A percentile compares a stretch with the other conserved stretches of the same genome.
Evolutionary conservation across 345 rosid genomes (phyloP).

Genomic region (Passiflora organensis): DNA sequence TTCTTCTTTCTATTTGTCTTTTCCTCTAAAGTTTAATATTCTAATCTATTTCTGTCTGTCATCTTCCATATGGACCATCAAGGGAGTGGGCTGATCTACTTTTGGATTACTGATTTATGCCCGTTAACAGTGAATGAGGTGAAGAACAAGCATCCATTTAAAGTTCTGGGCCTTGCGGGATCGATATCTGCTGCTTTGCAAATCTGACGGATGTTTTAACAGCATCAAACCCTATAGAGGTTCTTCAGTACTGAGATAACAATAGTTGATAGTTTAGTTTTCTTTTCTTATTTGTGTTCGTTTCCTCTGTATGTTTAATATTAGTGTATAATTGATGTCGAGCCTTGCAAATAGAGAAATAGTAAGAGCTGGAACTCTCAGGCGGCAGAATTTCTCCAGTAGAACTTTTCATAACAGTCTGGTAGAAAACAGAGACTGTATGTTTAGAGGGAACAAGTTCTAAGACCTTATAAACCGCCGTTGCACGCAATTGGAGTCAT

Average conservation of each 20-base stretch:
- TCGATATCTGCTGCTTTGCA: conserved; percentile 86
- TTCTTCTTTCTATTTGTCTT: too few relatives aligned
- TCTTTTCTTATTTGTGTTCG: background rate
- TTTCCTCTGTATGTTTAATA: background rate
- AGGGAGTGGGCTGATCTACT: conserved; percentile 62
- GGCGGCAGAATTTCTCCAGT: background rate
- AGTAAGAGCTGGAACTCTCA: background rate
- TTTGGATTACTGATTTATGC: conserved; percentile 98
- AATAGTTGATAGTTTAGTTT: background rate
- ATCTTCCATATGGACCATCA: conserved; percentile 47
- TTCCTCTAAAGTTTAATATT: background rate
- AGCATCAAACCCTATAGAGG: background rate
- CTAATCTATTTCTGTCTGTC: background rate
- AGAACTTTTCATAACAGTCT: too few relatives aligned
- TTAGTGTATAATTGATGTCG: background rate
- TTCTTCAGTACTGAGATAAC: background rate
- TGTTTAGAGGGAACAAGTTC: too few relatives aligned
- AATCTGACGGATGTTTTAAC: conserved; percentile 19
- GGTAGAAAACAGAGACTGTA: too few relatives aligned
- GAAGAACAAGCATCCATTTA: conserved; percentile 62
- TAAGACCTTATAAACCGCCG: too few relatives aligned
- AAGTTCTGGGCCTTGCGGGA: conserved; percentile 85
- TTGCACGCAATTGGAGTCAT: too few relatives aligned
- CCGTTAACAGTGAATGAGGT: conserved; percentile 74
- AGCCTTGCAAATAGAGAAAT: background rate